phyloP scores from a whole-genome alignment of 257 asterid genomes.

The Rehmannia glutinosa region DNA sequence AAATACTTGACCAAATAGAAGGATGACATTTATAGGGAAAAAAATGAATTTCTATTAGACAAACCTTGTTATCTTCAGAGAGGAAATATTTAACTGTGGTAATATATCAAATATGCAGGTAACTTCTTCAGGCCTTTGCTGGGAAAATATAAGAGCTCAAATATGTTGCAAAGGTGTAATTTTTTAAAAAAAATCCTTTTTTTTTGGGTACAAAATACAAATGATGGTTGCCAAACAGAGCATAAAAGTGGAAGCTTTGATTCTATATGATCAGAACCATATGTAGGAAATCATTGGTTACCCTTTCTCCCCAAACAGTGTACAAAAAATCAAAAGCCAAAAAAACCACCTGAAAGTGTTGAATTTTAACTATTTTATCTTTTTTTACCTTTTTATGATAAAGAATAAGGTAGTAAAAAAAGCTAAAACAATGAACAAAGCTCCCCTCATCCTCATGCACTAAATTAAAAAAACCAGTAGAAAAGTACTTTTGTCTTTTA shows the following conservation, averaged over 20 bases:
- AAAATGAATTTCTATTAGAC: not conserved
- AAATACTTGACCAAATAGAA: no score
- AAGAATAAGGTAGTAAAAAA: slow-evolving; percentile 27
- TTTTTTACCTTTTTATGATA: slow-evolving; percentile 23
- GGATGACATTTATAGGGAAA: not conserved
- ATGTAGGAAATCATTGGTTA: slow-evolving; percentile 45
- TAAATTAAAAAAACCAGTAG: not conserved
- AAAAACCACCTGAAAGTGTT: slow-evolving; percentile 18
- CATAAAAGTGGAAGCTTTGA: slow-evolving; percentile 26
- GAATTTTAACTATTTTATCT: slow-evolving; percentile 8
- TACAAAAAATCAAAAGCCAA: slow-evolving; percentile 31
- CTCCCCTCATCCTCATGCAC: slow-evolving; percentile 10
- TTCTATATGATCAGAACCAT: slow-evolving; percentile 28
- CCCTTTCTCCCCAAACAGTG: slow-evolving; percentile 42
- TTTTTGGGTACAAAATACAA: not conserved
- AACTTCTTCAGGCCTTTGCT: slow-evolving; percentile 13
- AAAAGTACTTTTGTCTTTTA: not conserved
- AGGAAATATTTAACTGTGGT: slow-evolving; percentile 6
- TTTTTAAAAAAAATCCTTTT: not conserved
- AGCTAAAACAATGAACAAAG: slow-evolving; percentile 15
- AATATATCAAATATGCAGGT: not conserved
- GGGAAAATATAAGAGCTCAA: not conserved
- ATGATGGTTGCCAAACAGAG: slow-evolving; percentile 20
- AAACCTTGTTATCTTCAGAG: slow-evolving; percentile 29
- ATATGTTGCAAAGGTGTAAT: not conserved